Conservation (phyloP, 2,329 filamentous ascomycete genomes). For the Beauveria varroae region DNA sequence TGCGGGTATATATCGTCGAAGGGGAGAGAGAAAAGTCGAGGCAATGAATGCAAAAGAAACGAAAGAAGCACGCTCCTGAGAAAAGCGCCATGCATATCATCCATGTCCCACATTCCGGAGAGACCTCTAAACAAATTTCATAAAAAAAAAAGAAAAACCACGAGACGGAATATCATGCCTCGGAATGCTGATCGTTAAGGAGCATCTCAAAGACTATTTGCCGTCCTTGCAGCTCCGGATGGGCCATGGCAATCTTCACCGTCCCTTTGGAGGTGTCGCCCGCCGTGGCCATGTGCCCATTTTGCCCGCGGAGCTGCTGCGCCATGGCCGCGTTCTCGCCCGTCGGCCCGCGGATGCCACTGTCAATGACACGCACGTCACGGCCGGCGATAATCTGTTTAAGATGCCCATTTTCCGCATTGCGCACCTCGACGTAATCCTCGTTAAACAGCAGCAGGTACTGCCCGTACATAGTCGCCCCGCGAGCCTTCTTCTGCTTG, state of each 20-base stretch:
- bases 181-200: slow-evolving; percentile 75
- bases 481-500: slow-evolving; percentile 67
- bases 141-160: not conserved
- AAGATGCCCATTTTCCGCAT: slow-evolving; percentile 88
- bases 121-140: not conserved
- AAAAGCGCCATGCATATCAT: not conserved
- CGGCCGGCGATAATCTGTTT: slow-evolving; percentile 90
- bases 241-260: slow-evolving; percentile 91
- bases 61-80: not conserved
- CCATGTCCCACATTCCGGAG: not conserved
- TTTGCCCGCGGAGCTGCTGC: slow-evolving; percentile 27
- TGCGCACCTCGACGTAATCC: slow-evolving; percentile 94
- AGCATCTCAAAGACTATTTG: slow-evolving; percentile 90
- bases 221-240: slow-evolving; percentile 75
- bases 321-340: slow-evolving; percentile 35
- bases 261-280: slow-evolving; percentile 56
- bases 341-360: slow-evolving; percentile 60
- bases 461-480: slow-evolving; percentile 81
- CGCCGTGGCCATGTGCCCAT: slow-evolving; percentile 26
- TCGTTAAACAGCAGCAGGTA: slow-evolving; percentile 91
- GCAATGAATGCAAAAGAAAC: not conserved
- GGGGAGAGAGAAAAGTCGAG: not conserved
- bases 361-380: slow-evolving; percentile 85
- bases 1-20: not conserved
- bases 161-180: slow-evolving; percentile 27